Evolutionary conservation across 2,329 filamentous ascomycete species (phyloP), one percentile per base, ranked within the genome.

Genomic region (Cordyceps tenuipes): DNA sequence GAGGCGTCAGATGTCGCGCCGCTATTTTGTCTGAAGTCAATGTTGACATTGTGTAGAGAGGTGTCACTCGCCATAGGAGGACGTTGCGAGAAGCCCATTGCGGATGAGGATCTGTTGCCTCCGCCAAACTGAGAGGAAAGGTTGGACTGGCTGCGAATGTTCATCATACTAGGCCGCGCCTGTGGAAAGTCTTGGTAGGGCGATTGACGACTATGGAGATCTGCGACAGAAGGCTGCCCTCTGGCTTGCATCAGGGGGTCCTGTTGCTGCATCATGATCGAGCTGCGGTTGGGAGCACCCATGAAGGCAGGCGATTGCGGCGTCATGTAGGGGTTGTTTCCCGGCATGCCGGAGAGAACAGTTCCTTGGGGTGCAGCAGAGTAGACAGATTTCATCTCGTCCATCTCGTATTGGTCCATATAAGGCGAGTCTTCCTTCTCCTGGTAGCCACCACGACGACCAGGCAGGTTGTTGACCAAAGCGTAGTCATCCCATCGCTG

Each of bases 401-500:
- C 95, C 88, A 97, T 92, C 75, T 99, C 94, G 69, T 91, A 96
- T 64, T 88, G 85, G 63, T 93, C 89, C 46, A 87, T 83, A 67
- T 90, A 92, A 1, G 77, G 76, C 49, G 80, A 83, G 26, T 84
- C 81, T 58, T 71, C 67, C 75, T 91, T 90, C 73, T 89, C 88
- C 43, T 78, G 75, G 57, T 79, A 78, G 34, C 84, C 82, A 58
- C 91, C 92, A 62, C 94, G 91, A 62, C 93, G 90, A 19, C 94
- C 94, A 39, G 94, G 94, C 8, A 99, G 86, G 67, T 89, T 90
- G 77, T 97, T 97, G 62, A 82, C 73, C 43, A 86, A 71, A 7
- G 94, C 94, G 68, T 99, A 99, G 72, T 97, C 94, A 71, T 99
- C 94, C 94, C 94, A 99, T 64, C 91, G 85, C 74, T 97, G 93